These are phyloP conservation scores for Yamadazyma nakazawae DNA, from an alignment of 805 yeast genomes.

Conservation along the genomic window DNA sequence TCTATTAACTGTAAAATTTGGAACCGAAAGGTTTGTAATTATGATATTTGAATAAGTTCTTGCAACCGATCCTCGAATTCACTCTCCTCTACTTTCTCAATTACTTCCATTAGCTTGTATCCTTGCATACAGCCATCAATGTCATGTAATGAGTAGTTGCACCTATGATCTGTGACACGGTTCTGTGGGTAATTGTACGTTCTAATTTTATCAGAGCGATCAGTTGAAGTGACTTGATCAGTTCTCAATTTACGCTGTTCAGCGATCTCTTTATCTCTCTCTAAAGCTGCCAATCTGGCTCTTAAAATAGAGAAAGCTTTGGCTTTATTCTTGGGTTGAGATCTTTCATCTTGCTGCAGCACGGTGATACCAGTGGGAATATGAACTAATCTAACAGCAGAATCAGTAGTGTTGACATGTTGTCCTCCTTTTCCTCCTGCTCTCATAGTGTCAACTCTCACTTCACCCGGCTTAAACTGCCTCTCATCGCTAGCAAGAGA, in stretches of 20 bases:
- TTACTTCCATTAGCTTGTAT: slow-evolving; percentile 29
- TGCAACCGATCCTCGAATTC: slow-evolving; percentile 37
- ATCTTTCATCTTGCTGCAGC: slow-evolving; percentile 89
- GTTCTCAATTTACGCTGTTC: slow-evolving; percentile 66
- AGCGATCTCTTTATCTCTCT: slow-evolving; percentile 59
- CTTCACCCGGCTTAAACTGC: slow-evolving; percentile 79
- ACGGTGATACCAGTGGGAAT: slow-evolving; percentile 88
- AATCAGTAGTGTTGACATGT: slow-evolving; percentile 95
- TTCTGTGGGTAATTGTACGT: slow-evolving; percentile 93
- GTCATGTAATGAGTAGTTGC: slow-evolving; percentile 77
- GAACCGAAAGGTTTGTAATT: neutral
- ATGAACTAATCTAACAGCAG: slow-evolving; percentile 92
- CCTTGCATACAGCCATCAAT: slow-evolving; percentile 46
- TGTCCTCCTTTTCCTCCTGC: slow-evolving; percentile 98
- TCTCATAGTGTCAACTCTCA: slow-evolving; percentile 94
- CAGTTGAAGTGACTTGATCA: slow-evolving; percentile 84
- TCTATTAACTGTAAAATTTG: too few species aligned
- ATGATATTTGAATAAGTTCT: slow-evolving; percentile 2
- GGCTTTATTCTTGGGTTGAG: slow-evolving; percentile 92
- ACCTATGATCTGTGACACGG: slow-evolving; percentile 90
- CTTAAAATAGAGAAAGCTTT: slow-evolving; percentile 82
- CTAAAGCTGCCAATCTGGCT: slow-evolving; percentile 80
- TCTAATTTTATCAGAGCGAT: slow-evolving; percentile 87
- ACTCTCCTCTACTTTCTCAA: slow-evolving; percentile 33
- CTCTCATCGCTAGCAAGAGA: slow-evolving; percentile 55